A percentile compares a stretch with the other conserved stretches of the same genome.
phyloP scores from a whole-genome alignment of 371 early-diverging fungal genomes.

The Rhizopus stolonifer region DNA sequence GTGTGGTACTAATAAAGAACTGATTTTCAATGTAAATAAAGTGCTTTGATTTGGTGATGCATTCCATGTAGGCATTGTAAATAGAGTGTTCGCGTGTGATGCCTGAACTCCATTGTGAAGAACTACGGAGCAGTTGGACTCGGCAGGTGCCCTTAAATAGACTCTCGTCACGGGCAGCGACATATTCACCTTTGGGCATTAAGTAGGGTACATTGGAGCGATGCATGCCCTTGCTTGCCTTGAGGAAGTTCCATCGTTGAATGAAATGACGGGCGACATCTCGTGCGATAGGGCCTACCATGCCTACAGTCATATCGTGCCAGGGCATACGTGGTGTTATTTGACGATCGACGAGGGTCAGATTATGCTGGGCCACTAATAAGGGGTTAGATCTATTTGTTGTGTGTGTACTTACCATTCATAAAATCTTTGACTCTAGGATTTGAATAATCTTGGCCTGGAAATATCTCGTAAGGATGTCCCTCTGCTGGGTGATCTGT shows the following conservation, averaged over 20 bases:
- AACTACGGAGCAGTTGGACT: constrained; percentile 70
- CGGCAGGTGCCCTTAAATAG: constrained; percentile 65
- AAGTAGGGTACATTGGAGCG: constrained; percentile 67
- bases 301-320: constrained; percentile 85
- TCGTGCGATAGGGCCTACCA: constrained; percentile 75
- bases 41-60: constrained; percentile 78
- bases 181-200: constrained; percentile 79
- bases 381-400: background rate
- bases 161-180: constrained; percentile 63
- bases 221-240: constrained; percentile 66
- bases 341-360: constrained; percentile 52
- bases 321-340: constrained; percentile 90
- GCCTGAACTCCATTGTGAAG: constrained; percentile 69
- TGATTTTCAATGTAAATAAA: constrained; percentile 54
- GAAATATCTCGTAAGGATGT: constrained; percentile 56
- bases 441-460: constrained; percentile 91
- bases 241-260: constrained; percentile 90
- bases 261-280: constrained; percentile 93
- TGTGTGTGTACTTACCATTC: constrained; percentile 51
- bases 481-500: constrained; percentile 64
- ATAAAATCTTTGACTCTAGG: constrained; percentile 88
- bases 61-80: constrained; percentile 78
- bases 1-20: constrained; percentile 27
- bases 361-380: constrained; percentile 51
- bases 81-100: constrained; percentile 73